Base-by-base conservation (phyloP, 1,284 basidiomycete genomes). In the Mycosarcoma mackinlayi region DNA sequence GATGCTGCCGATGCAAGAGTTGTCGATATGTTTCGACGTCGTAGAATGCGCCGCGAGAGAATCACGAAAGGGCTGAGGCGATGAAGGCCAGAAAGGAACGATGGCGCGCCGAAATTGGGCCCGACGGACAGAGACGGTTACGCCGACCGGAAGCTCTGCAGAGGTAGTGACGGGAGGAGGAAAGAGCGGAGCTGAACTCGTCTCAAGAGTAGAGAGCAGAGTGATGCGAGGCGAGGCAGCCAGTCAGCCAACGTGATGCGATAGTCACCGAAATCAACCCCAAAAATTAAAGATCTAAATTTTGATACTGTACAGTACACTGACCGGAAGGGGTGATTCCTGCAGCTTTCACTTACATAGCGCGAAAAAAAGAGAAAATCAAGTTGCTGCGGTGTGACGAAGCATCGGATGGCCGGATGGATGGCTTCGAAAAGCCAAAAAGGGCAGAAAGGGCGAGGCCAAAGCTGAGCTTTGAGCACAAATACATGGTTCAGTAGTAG, bases 361-460 rank as follows among this genome's bases (percentile, higher is more conserved):
- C n/a, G n/a, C n/a, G n/a, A n/a, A n/a, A n/a, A n/a, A n/a, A n/a
- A n/a, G n/a, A n/a, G n/a, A n/a, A n/a, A n/a, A n/a, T n/a, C n/a
- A n/a, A 6, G 40, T n/a, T 27, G 45, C 33, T 34, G 33, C 45
- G 33, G 33, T 27, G 45, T 47, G 45, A 35, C 45, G 45, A 33
- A 47, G 14, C 4, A n/a, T 27, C 16, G 39, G 39, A 41, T n/a
- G 39, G 24, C 7, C 19, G 27, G 27, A 42, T 42, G 40, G 40
- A 42, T 30, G 40, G 39, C 35, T 37, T 19, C n/a, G 21, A 37
- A 30, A 42, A 25, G 41, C 41, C 41, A 14, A 46, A 25, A 34
- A 34, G 25, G 8, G 18, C 23, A 30, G n/a, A 35, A 35, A n/a
- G n/a, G n/a, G n/a, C n/a, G n/a, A n/a, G n/a, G n/a, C n/a, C n/a